A percentile compares a stretch with the other conserved stretches of the same genome.
These are phyloP conservation scores for Ilyonectria mors-panacis DNA, from an alignment of 2,329 filamentous ascomycete genomes.

Conservation along the genomic window DNA sequence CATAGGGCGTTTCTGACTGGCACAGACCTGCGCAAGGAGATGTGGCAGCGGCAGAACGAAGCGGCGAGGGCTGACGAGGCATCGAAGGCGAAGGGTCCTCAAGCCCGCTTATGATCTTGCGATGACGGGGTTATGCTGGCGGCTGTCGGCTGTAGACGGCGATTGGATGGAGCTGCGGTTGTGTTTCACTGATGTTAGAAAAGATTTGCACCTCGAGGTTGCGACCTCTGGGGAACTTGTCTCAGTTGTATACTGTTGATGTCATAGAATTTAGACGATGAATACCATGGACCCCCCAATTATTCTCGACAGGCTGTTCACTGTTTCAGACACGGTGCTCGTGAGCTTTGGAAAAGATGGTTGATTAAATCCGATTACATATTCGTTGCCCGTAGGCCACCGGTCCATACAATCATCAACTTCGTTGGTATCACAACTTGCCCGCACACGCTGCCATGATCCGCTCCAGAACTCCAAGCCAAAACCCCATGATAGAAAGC, in stretches of 20 bases:
- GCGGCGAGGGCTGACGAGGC: constrained; percentile 27
- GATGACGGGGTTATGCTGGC: neutral
- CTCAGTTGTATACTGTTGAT: neutral
- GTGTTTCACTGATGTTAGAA: neutral
- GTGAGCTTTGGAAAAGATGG: neutral
- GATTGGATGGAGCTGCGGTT: neutral
- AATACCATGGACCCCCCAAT: neutral
- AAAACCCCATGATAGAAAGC: neutral
- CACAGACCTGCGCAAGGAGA: constrained; percentile 68
- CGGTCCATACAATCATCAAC: neutral
- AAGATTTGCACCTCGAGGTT: neutral
- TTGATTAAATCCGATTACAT: neutral
- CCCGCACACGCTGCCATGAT: neutral
- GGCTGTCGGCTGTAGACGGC: neutral
- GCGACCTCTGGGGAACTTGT: neutral
- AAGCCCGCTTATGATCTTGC: constrained; percentile 8
- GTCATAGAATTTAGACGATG: neutral
- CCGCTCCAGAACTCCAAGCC: neutral
- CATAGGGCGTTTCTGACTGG: constrained; percentile 66
- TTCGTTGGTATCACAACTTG: neutral
- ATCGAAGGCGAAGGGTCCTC: neutral
- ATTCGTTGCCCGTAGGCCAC: neutral
- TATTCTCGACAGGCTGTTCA: neutral
- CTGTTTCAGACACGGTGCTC: neutral
- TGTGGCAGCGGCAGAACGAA: constrained; percentile 70